Evolutionary conservation across 495 filamentous ascomycete genomes (phyloP).

Genomic region (Annulohypoxylon nitens): DNA sequence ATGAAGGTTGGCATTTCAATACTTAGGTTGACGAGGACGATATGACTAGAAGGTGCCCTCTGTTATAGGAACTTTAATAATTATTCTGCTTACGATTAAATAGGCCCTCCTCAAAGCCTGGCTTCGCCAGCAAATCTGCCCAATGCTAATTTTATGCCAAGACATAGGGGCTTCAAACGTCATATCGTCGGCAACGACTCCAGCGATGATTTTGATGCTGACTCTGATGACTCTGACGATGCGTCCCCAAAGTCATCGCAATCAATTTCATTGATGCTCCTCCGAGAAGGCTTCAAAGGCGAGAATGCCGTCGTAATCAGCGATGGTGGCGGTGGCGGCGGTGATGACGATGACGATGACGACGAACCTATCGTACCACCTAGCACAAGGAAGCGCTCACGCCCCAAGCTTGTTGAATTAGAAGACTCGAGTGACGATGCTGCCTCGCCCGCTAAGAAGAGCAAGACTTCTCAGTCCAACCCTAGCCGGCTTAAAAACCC

Average conservation of each 20-base stretch:
- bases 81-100: constrained; percentile 16
- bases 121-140: constrained; percentile 14
- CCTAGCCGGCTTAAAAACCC: constrained; percentile 41
- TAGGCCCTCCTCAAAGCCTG: constrained; percentile 17
- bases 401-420: constrained; percentile 21
- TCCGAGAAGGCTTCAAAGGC: constrained; percentile 27
- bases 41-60: not conserved
- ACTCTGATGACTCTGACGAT: constrained; percentile 28
- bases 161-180: not conserved
- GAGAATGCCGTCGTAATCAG: constrained; percentile 33
- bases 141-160: constrained; percentile 43
- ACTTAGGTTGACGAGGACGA: not conserved
- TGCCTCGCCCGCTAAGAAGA: constrained; percentile 42
- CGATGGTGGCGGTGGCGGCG: constrained; percentile 21
- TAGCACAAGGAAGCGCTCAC: constrained; percentile 23
- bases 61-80: not conserved
- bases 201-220: constrained; percentile 37
- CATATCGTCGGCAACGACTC: constrained; percentile 23
- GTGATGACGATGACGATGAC: constrained; percentile 50
- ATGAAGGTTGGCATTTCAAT: not conserved
- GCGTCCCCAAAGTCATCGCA: constrained; percentile 39
- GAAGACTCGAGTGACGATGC: constrained; percentile 44
- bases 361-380: constrained; percentile 45
- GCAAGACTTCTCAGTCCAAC: constrained; percentile 34
- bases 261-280: constrained; percentile 45